Conservation (phyloP, 2,329 filamentous ascomycete species). For the Graphilbum ipis-grandicollis region DNA sequence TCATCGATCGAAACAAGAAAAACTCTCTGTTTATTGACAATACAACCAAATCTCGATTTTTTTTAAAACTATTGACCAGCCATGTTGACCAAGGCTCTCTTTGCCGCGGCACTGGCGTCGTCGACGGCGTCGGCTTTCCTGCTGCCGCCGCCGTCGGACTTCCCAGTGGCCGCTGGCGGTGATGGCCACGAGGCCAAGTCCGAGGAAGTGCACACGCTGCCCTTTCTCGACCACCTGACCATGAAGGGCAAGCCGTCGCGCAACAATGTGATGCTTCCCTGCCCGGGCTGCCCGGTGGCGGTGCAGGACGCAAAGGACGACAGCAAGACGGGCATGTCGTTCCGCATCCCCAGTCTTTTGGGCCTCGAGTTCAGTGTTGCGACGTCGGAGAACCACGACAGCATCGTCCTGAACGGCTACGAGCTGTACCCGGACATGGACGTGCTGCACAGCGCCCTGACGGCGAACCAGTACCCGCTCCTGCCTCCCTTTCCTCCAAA, state of each 20-base stretch:
- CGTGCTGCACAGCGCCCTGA: conserved; percentile 24
- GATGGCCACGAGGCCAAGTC: too few relatives aligned
- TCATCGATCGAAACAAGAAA: too few relatives aligned
- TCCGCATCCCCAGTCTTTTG: conserved; percentile 20
- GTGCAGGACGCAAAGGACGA: conserved; percentile 1
- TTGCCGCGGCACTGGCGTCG: conserved; percentile 23
- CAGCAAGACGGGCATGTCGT: conserved; percentile 7
- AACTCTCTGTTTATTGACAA: too few relatives aligned
- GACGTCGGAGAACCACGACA: conserved; percentile 22
- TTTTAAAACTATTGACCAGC: neutral
- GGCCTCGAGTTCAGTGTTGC: conserved; percentile 37
- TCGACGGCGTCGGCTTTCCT: conserved; percentile 27
- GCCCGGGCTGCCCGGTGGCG: conserved; percentile 30
- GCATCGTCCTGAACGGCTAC: conserved; percentile 40
- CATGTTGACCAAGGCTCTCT: conserved; percentile 24
- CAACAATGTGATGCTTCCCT: too few relatives aligned
- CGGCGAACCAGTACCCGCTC: conserved; percentile 26
- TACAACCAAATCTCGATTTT: neutral
- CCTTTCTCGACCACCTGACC: too few relatives aligned
- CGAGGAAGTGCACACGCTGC: conserved; percentile 17
- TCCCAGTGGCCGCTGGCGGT: too few relatives aligned
- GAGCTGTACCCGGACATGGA: conserved; percentile 39
- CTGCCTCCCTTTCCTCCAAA: conserved; percentile 2
- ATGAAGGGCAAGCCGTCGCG: too few relatives aligned
- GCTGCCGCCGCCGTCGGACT: conserved; percentile 23